Evolutionary conservation across 73 alveolate genomes (phyloP).

Genomic region (Durusdinium trenchii): DNA sequence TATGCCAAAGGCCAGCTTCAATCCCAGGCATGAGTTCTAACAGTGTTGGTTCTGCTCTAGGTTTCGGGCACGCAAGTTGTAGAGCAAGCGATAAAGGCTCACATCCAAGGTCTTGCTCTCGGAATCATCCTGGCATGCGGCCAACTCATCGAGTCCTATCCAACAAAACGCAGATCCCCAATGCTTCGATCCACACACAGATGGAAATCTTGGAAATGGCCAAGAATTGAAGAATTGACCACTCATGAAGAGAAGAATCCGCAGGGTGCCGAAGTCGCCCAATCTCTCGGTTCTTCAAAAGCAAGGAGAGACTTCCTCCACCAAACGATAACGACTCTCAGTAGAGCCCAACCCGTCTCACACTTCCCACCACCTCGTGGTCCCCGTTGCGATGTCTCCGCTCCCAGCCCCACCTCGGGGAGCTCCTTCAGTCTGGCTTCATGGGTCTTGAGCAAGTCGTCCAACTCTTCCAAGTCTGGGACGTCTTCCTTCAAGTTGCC

Average conservation of each 20-base stretch:
- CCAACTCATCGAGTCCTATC: too few relatives aligned
- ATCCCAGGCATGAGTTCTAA: too few relatives aligned
- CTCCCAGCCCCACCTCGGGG: neutral
- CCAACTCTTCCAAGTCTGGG: constrained; percentile 16
- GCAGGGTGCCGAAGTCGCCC: too few relatives aligned
- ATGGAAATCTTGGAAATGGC: too few relatives aligned
- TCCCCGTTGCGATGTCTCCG: neutral
- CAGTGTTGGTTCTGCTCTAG: neutral
- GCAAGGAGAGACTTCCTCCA: too few relatives aligned
- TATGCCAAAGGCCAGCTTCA: neutral
- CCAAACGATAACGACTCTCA: too few relatives aligned
- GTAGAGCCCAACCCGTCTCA: neutral
- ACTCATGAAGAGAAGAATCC: too few relatives aligned
- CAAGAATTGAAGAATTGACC: too few relatives aligned
- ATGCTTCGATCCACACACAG: too few relatives aligned
- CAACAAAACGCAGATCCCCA: too few relatives aligned
- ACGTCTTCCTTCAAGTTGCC: neutral
- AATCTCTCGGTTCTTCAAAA: too few relatives aligned
- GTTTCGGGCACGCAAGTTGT: constrained; percentile 11
- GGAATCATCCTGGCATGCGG: too few relatives aligned
- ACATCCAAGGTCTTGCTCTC: constrained; percentile 31
- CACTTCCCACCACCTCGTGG: neutral
- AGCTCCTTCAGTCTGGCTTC: neutral
- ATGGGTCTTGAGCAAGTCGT: constrained; percentile 1
- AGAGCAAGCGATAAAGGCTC: constrained; percentile 29